These are phyloP conservation scores for Penicillium longicatenatum DNA, from an alignment of 495 filamentous ascomycete species.

Conservation along the genomic window DNA sequence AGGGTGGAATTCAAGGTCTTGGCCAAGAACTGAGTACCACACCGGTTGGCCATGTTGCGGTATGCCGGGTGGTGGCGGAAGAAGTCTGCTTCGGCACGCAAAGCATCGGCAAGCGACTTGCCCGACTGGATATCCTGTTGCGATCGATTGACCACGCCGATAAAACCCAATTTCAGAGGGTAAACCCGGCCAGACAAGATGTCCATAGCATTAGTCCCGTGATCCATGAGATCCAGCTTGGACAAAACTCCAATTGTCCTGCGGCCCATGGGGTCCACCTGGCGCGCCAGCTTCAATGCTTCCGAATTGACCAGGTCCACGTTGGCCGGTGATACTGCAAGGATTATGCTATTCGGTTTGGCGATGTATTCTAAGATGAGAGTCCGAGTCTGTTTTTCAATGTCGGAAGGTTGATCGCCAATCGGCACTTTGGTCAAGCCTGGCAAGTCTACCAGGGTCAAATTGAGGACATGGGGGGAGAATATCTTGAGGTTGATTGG, in stretches of 20 bases:
- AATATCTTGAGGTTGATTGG: constrained; percentile 99
- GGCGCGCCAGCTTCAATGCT: constrained; percentile 91
- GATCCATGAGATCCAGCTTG: constrained; percentile 98
- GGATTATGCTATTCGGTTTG: constrained; percentile 97
- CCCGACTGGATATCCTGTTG: constrained; percentile 98
- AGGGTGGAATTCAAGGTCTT: constrained; percentile 94
- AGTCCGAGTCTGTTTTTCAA: constrained; percentile 97
- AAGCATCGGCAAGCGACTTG: constrained; percentile 84
- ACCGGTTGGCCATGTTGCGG: constrained; percentile 90
- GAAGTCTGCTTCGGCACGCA: constrained; percentile 90
- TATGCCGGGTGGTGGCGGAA: constrained; percentile 98
- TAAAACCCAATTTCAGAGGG: constrained; percentile 95
- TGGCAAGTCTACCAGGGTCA: constrained; percentile 94
- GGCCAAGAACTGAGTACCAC: constrained; percentile 92
- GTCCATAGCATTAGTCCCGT: constrained; percentile 96
- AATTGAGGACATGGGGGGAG: constrained; percentile 93
- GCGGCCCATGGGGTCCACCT: constrained; percentile 93
- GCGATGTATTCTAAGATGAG: constrained; percentile 98
- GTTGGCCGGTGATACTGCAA: constrained; percentile 96
- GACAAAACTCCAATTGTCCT: constrained; percentile 97
- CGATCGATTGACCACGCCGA: constrained; percentile 96
- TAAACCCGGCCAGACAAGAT: constrained; percentile 96
- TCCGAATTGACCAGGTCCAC: constrained; percentile 99
- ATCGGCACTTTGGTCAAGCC: constrained; percentile 98
- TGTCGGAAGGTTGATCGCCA: constrained; percentile 96